phyloP scores from a whole-genome alignment of 257 asterid genomes.

The Ajuga chamaepitys region DNA sequence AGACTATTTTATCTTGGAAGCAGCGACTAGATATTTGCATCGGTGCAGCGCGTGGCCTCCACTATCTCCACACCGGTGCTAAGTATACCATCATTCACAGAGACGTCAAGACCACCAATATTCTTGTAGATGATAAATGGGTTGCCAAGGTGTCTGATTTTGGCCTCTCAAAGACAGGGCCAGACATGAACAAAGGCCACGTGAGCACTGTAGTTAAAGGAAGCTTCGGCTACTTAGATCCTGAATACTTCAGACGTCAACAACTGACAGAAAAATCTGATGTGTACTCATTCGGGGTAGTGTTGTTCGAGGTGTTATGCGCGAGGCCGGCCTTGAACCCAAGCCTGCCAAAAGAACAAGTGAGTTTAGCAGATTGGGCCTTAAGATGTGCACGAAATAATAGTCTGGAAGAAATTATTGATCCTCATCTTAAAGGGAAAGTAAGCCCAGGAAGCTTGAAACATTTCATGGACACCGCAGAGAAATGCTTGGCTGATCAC shows the following conservation, averaged over 20 bases:
- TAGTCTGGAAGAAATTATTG: slow-evolving; percentile 47
- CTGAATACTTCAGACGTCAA: slow-evolving; percentile 72
- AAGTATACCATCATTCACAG: slow-evolving; percentile 84
- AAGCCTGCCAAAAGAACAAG: slow-evolving; percentile 74
- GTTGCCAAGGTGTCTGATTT: slow-evolving; percentile 91
- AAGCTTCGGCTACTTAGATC: slow-evolving; percentile 81
- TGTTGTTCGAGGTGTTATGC: slow-evolving; percentile 71
- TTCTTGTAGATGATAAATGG: slow-evolving; percentile 78
- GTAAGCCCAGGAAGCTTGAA: slow-evolving; percentile 50
- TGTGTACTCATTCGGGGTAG: slow-evolving; percentile 84
- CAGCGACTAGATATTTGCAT: slow-evolving; percentile 71
- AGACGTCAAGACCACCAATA: slow-evolving; percentile 84
- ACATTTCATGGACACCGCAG: slow-evolving; percentile 57
- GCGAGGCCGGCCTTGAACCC: slow-evolving; percentile 73
- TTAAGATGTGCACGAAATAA: slow-evolving; percentile 55
- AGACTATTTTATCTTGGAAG: slow-evolving; percentile 58
- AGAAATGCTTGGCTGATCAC: slow-evolving; percentile 72
- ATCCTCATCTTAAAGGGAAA: slow-evolving; percentile 66
- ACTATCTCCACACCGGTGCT: slow-evolving; percentile 84
- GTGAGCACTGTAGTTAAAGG: slow-evolving; percentile 84
- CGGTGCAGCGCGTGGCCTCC: slow-evolving; percentile 83
- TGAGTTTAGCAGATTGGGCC: slow-evolving; percentile 78
- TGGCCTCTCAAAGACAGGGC: slow-evolving; percentile 78
- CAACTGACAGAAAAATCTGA: slow-evolving; percentile 82
- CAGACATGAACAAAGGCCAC: slow-evolving; percentile 79